Conservation (phyloP, 1,139 yeast species). For the Kodamaea arcana region DNA sequence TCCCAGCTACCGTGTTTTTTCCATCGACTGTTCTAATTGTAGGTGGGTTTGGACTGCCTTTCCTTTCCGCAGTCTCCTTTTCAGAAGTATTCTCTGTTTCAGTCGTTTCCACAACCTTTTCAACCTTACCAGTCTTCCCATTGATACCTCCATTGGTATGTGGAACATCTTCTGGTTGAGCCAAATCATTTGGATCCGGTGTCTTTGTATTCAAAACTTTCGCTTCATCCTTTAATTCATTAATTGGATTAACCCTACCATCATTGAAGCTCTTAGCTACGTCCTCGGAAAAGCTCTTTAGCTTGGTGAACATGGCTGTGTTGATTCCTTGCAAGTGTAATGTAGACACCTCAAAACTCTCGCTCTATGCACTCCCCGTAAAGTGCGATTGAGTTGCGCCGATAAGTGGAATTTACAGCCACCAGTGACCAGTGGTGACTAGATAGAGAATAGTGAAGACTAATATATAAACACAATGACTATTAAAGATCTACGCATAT, state of each 20-base stretch:
- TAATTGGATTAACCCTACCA: constrained; percentile 19
- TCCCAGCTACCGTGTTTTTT: background rate
- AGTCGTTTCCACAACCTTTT: constrained; percentile 8
- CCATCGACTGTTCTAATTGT: background rate
- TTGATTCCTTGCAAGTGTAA: too few relatives aligned
- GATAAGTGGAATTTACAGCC: too few relatives aligned
- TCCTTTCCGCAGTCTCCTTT: constrained; percentile 1
- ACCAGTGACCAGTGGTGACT: too few relatives aligned
- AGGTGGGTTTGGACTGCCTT: background rate
- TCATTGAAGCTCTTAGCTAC: constrained; percentile 45
- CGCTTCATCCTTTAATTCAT: constrained; percentile 33
- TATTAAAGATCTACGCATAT: constrained; percentile 9
- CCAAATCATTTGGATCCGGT: constrained; percentile 41
- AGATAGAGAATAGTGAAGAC: too few relatives aligned
- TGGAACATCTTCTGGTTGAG: constrained; percentile 49
- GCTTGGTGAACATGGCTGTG: constrained; percentile 52
- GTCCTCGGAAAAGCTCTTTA: constrained; percentile 58
- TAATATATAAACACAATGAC: too few relatives aligned
- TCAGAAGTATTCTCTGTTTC: background rate
- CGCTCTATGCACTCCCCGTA: too few relatives aligned
- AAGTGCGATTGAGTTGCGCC: too few relatives aligned
- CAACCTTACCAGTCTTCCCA: too few relatives aligned
- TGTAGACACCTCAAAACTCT: too few relatives aligned
- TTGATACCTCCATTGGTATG: too few relatives aligned
- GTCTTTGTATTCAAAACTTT: constrained; percentile 34